Evolutionary conservation across 2,329 filamentous ascomycete species (phyloP).

Genomic region (Cladobotryum protrusum): DNA sequence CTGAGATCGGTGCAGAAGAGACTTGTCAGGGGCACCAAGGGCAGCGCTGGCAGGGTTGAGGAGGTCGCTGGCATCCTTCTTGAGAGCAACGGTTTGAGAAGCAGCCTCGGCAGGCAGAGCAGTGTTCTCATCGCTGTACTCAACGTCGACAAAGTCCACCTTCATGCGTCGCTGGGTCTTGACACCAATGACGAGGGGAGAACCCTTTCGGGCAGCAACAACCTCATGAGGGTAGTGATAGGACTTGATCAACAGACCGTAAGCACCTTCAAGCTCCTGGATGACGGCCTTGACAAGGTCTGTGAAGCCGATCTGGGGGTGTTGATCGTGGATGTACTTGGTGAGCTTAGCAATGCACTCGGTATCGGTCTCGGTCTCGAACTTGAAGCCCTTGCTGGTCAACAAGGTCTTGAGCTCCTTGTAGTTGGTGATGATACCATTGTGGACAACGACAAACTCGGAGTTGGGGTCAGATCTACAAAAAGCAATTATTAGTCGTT

Average conservation of each 20-base stretch:
- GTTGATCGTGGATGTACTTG: constrained; percentile 95
- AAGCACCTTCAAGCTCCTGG: constrained; percentile 95
- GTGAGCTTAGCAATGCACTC: constrained; percentile 98
- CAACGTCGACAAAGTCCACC: constrained; percentile 99
- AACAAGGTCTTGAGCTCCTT: constrained; percentile 96
- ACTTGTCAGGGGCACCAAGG: constrained; percentile 92
- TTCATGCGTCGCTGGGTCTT: constrained; percentile 99
- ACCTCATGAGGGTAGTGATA: constrained; percentile 98
- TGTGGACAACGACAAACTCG: constrained; percentile 98
- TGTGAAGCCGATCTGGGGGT: constrained; percentile 92
- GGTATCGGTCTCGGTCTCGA: constrained; percentile 98
- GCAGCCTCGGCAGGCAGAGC: constrained; percentile 87
- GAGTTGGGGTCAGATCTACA: constrained; percentile 82
- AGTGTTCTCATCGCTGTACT: constrained; percentile 81
- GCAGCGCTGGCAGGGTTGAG: constrained; percentile 56
- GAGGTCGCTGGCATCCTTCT: constrained; percentile 71
- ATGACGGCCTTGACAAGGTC: constrained; percentile 96
- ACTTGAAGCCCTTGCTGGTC: constrained; percentile 90
- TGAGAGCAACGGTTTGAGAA: constrained; percentile 92
- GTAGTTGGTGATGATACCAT: constrained; percentile 99
- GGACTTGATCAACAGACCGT: constrained; percentile 95
- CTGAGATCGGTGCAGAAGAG: constrained; percentile 94
- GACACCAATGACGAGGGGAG: constrained; percentile 93
- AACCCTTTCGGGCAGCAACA: constrained; percentile 96
- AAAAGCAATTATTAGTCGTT: constrained; percentile 10